Evolutionary conservation across 257 asterid species (phyloP).

Genomic region (Ilex asprella): DNA sequence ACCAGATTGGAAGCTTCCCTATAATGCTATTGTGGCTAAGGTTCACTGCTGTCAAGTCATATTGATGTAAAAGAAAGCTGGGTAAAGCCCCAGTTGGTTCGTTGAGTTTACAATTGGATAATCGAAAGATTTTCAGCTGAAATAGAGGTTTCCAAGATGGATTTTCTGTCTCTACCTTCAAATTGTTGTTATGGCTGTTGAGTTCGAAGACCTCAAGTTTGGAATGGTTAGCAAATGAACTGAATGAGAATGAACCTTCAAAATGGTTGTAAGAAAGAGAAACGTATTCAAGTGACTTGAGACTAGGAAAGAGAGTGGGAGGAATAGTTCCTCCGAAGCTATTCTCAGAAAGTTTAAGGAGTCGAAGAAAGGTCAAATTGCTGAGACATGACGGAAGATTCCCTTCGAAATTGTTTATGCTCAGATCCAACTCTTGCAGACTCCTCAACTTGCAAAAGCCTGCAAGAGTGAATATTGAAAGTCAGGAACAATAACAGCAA

Average conservation of each 20-base stretch:
- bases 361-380: slow-evolving; percentile 16
- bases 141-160: slow-evolving; percentile 21
- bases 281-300: no score
- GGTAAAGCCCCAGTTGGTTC: slow-evolving; percentile 13
- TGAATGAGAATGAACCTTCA: no score
- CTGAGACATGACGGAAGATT: slow-evolving; percentile 22
- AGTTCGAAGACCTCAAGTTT: slow-evolving; percentile 21
- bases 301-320: no score
- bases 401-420: slow-evolving; percentile 12
- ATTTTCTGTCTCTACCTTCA: slow-evolving; percentile 18
- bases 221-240: slow-evolving; percentile 19
- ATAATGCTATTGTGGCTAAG: slow-evolving; percentile 18
- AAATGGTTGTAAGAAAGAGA: no score
- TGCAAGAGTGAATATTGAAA: slow-evolving; percentile 2
- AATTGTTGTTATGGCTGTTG: slow-evolving; percentile 7
- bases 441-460: slow-evolving; percentile 24
- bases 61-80: slow-evolving; percentile 18
- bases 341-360: no score
- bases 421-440: slow-evolving; percentile 24
- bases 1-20: slow-evolving; percentile 22
- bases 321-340: no score
- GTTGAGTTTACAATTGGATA: slow-evolving; percentile 20
- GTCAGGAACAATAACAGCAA: not conserved
- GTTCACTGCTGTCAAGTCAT: slow-evolving; percentile 16
- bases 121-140: slow-evolving; percentile 18